phyloP scores from a whole-genome alignment of 176 grass and related monocot genomes.

The Zoysia japonica region DNA sequence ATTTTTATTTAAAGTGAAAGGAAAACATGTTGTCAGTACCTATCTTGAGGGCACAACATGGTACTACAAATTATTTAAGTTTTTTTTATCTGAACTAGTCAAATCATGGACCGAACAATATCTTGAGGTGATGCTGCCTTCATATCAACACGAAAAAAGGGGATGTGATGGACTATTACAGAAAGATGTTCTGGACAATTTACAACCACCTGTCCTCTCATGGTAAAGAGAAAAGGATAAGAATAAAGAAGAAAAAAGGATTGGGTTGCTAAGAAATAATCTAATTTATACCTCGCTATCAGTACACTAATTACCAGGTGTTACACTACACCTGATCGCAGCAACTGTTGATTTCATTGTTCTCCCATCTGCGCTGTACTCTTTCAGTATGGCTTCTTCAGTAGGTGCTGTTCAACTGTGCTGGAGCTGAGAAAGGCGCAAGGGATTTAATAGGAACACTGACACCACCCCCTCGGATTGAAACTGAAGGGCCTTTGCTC shows the following conservation, averaged over 20 bases:
- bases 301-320: slow-evolving; percentile 61
- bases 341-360: neutral
- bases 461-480: slow-evolving; percentile 63
- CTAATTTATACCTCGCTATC: slow-evolving; percentile 63
- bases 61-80: neutral
- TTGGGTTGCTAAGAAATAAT: slow-evolving; percentile 51
- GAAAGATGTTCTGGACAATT: slow-evolving; percentile 59
- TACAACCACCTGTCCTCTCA: slow-evolving; percentile 57
- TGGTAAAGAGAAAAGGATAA: slow-evolving; percentile 44
- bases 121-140: slow-evolving; percentile 24
- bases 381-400: slow-evolving; percentile 26
- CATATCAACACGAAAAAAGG: slow-evolving; percentile 40
- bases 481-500: slow-evolving; percentile 52
- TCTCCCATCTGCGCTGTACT: slow-evolving; percentile 19
- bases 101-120: slow-evolving; percentile 29
- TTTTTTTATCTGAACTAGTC: slow-evolving; percentile 17
- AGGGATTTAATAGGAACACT: slow-evolving; percentile 59
- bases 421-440: slow-evolving; percentile 48
- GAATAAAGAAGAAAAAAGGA: slow-evolving; percentile 4
- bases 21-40: neutral
- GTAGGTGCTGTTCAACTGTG: slow-evolving; percentile 46
- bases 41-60: slow-evolving; percentile 25
- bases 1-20: neutral
- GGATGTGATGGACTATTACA: slow-evolving; percentile 34
- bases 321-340: slow-evolving; percentile 11